Conservation (phyloP, 352 stramenopile species). For the Pilasporangium apinafurcum region DNA sequence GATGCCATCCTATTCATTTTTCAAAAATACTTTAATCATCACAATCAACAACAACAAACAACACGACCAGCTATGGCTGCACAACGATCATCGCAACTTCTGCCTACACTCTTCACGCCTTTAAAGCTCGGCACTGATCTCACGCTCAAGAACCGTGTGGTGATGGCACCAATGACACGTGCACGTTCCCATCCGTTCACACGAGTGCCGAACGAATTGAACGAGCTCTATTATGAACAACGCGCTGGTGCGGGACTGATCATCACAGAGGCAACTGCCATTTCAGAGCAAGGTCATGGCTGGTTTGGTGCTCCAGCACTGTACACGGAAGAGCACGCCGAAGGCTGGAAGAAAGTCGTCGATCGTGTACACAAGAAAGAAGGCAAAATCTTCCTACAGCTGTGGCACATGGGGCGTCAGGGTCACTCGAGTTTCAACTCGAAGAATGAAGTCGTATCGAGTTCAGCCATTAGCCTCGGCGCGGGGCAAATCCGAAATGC, state of each 20-base stretch:
- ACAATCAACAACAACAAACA: no score
- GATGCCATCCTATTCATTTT: no score
- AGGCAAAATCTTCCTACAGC: conserved; percentile 47
- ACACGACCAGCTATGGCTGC: no score
- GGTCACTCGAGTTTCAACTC: conserved; percentile 30
- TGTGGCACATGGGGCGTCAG: conserved; percentile 59
- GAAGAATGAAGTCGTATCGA: conserved; percentile 13
- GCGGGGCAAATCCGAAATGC: not conserved
- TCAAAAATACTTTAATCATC: no score
- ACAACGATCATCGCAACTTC: no score
- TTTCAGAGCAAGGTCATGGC: conserved; percentile 5
- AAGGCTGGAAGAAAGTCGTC: conserved; percentile 20
- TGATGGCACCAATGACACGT: not conserved
- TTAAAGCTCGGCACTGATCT: conserved; percentile 1
- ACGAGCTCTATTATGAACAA: conserved; percentile 1
- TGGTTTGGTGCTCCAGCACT: not conserved
- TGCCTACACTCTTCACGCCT: conserved; percentile 6
- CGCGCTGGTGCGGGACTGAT: conserved; percentile 3
- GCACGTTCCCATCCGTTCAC: not conserved
- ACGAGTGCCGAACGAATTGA: not conserved
- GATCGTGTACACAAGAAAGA: conserved; percentile 52
- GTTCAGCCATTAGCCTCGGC: conserved; percentile 1
- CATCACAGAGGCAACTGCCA: conserved; percentile 3
- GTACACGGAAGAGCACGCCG: conserved; percentile 12
- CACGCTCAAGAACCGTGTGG: conserved; percentile 1